Base-by-base conservation (phyloP, 116 monocot genomes). In the Trichopus zeylanicus region DNA sequence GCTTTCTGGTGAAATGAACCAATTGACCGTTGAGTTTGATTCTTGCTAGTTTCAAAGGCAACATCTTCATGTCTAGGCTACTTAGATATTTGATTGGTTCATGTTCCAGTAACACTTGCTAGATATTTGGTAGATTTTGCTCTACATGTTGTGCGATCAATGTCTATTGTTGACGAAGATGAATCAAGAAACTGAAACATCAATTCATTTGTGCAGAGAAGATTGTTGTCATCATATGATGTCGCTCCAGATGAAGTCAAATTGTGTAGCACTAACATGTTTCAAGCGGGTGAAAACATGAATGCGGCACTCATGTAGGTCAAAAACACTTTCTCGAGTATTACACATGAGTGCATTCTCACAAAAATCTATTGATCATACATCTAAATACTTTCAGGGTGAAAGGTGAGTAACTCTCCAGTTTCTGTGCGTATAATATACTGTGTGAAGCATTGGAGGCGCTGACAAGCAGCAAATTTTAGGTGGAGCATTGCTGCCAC, bases 391-490 rank as follows among this genome's bases (percentile, higher is more conserved):
- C 3, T 60, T 42, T 11, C 46, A 60, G 60, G 60, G 60, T 60
- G 38, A 46, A 60, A 46, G 60, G 60, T 6, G 60, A 60, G 46
- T 60, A 28, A 60, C 11, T 15, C 15, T 59, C 31, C 6, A 46
- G 1, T 37, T 46, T 46, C 39, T 18, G 27, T 46, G 46, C 37
- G 23, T 60, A n/a, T 9, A 18, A 47, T 46, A 46, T 24, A 60
- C 21, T 20, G 29, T 13, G 12, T 9, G 13, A 42, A 42, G 42
- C 13, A n/a, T 3, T 3, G 4, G 12, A 42, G 42, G 3, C n/a
- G 42, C 13, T n/a, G 13, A 9, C 18, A 18, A 42, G 42, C 42
- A 16, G 4, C n/a, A n/a, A 13, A 42, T 3, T 18, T 42, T 42
- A 16, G n/a, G 42, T 15, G 16, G 18, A 42, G 42, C 1, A 42